These are phyloP conservation scores for Neurospora sp. DNA, from an alignment of 495 filamentous ascomycete species.

Conservation along the genomic window DNA sequence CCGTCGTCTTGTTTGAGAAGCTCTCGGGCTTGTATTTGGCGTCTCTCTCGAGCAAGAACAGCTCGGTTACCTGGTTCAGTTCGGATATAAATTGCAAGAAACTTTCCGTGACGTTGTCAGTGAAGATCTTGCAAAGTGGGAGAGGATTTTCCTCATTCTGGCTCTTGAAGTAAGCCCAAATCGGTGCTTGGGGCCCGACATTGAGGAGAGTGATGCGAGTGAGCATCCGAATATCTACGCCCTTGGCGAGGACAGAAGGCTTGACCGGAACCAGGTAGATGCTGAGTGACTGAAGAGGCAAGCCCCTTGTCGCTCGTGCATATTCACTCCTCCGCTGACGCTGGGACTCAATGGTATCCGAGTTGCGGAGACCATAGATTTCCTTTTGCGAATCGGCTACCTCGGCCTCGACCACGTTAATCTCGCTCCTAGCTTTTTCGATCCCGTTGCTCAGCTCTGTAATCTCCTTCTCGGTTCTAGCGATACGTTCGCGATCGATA, in stretches of 20 bases:
- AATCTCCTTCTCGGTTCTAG: conserved; percentile 10
- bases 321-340: conserved; percentile 35
- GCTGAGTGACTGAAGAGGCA: conserved; percentile 40
- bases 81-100: conserved; percentile 42
- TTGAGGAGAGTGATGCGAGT: conserved; percentile 48
- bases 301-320: conserved; percentile 41
- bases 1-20: conserved; percentile 34
- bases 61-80: conserved; percentile 41
- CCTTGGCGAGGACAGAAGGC: conserved; percentile 38
- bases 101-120: conserved; percentile 44
- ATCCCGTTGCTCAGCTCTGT: conserved; percentile 7
- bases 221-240: conserved; percentile 42
- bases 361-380: neutral
- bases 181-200: conserved; percentile 45
- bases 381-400: conserved; percentile 13
- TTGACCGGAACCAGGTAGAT: conserved; percentile 50
- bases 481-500: neutral
- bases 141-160: conserved; percentile 40
- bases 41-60: conserved; percentile 48
- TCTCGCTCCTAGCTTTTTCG: conserved; percentile 13
- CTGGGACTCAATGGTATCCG: conserved; percentile 7
- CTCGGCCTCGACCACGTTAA: conserved; percentile 12
- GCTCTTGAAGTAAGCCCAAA: conserved; percentile 44
- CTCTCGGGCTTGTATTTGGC: conserved; percentile 37
- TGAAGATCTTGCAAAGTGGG: conserved; percentile 45